Conservation (phyloP, 768 basidiomycete genomes). For the Lentinula boryana region DNA sequence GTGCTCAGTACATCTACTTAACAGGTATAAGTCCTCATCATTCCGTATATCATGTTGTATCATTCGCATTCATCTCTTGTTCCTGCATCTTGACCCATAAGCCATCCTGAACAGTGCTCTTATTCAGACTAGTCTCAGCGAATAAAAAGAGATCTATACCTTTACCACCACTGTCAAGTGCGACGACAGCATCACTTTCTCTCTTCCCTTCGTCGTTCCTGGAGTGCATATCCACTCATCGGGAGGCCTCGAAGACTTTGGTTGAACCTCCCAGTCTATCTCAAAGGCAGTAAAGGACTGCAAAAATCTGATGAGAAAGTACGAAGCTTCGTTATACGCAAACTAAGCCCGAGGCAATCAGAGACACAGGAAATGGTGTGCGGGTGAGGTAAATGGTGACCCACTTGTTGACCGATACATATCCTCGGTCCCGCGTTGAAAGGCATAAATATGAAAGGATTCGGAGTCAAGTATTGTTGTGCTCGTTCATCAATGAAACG, state of each 20-base stretch:
- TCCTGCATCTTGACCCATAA: conserved; percentile 30
- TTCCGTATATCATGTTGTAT: background rate
- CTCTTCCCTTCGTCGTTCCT: conserved; percentile 33
- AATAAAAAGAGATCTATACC: conserved; percentile 16
- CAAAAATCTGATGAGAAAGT: conserved; percentile 53
- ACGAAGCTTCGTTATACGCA: conserved; percentile 62
- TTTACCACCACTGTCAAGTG: conserved; percentile 51
- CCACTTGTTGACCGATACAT: conserved; percentile 39
- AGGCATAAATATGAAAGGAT: conserved; percentile 48
- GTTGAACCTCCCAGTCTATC: conserved; percentile 39
- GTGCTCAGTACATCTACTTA: too few species aligned
- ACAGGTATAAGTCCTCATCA: background rate
- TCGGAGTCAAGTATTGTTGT: conserved; percentile 46
- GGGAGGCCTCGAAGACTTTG: conserved; percentile 35
- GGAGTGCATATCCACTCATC: conserved; percentile 31
- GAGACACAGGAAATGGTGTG: background rate
- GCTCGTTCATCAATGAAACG: conserved; percentile 60
- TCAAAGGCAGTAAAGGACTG: conserved; percentile 45
- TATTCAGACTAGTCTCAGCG: background rate
- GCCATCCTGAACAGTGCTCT: conserved; percentile 19
- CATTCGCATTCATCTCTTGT: background rate
- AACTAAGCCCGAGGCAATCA: conserved; percentile 24
- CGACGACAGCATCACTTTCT: conserved; percentile 36
- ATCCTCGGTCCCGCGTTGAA: conserved; percentile 49
- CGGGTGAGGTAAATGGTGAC: background rate